A percentile compares a stretch with the other conserved stretches of the same genome.
These are phyloP conservation scores for Cryptomeria japonica DNA, from an alignment of 75 land plant species.

Conservation along the genomic window DNA sequence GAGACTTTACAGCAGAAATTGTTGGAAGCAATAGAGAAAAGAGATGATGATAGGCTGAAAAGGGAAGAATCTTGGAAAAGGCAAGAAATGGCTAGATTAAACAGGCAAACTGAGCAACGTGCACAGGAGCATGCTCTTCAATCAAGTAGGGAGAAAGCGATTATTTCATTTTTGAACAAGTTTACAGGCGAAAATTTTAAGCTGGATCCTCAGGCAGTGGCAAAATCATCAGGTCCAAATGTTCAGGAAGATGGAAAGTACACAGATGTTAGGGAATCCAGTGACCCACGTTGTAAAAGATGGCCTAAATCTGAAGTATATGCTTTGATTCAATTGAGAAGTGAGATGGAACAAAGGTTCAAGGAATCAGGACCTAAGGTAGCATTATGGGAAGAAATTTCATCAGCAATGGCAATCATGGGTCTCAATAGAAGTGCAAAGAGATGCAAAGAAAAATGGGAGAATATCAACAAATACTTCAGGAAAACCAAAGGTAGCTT, in stretches of 20 bases:
- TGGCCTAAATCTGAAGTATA: constrained; percentile 72
- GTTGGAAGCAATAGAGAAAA: constrained; percentile 17
- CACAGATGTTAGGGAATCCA: background rate
- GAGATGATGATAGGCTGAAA: constrained; percentile 20
- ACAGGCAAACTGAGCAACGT: constrained; percentile 21
- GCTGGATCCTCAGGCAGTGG: background rate
- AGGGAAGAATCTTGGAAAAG: constrained; percentile 31
- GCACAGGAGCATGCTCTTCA: constrained; percentile 28
- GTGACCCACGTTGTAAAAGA: constrained; percentile 36
- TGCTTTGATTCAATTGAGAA: constrained; percentile 56
- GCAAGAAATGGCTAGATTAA: constrained; percentile 27
- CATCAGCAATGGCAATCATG: constrained; percentile 41
- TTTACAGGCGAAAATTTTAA: constrained; percentile 21
- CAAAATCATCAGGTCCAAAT: background rate
- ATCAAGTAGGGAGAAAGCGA: constrained; percentile 22
- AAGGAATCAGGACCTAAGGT: constrained; percentile 47
- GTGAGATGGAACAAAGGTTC: constrained; percentile 47
- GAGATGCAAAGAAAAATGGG: constrained; percentile 31
- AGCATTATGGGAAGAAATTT: constrained; percentile 76
- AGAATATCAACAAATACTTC: constrained; percentile 29
- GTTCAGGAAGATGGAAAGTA: background rate
- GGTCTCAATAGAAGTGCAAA: constrained; percentile 35
- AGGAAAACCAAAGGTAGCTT: constrained; percentile 20
- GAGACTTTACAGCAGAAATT: constrained; percentile 24
- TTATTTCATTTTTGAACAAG: constrained; percentile 24